Evolutionary conservation across 805 yeast genomes (phyloP), one percentile per base, ranked within the genome.

Genomic region (Kuraishia ogatae): DNA sequence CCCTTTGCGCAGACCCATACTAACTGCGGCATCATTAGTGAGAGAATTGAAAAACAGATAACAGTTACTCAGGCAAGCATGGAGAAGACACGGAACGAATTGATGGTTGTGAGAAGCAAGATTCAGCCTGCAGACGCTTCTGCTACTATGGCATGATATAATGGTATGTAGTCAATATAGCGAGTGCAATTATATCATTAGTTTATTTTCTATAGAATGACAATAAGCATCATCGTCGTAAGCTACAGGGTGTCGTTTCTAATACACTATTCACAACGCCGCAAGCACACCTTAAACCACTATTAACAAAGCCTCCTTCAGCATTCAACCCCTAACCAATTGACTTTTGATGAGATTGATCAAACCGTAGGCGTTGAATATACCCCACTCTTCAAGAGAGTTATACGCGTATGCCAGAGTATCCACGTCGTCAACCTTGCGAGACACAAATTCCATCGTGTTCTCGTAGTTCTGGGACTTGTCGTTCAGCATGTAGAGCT

Each of bases 401-500:
- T 75, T 79, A 64, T 87, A 87, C 2, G 83, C 77, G 51, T 75
- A 72, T 19, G 91, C 96, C 52, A 83, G 66, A 0, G 65, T 68
- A 59, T 77, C 77, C 48, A 87, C 73, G 26, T 75, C 77, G 11
- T 72, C 67, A 24, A 93, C 71, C 60, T 84, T 82, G 50, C 76
- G 77, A 50, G 79, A 79, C 50, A 88, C 87, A 64, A 89, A 85
- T 23, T 77, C 76, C 62, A 77, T 66, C 0, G 98, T 92, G 51
- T 79, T 79, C 15, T 60, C 55, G 62, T 73, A 86, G 29, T 71
- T 78, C 1, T 65, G 62, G 21, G 93, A 83, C 22, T 73, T 74
- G 67, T 93, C 97, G 61, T 80, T 85, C 50, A 89, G 73, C 94
- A 86, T 87, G 71, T 81, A 89, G 58, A 89, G 71, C 67, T 93